Base-by-base conservation (phyloP, 176 grass and related monocot species). In the Dendrocalamus sinicus region DNA sequence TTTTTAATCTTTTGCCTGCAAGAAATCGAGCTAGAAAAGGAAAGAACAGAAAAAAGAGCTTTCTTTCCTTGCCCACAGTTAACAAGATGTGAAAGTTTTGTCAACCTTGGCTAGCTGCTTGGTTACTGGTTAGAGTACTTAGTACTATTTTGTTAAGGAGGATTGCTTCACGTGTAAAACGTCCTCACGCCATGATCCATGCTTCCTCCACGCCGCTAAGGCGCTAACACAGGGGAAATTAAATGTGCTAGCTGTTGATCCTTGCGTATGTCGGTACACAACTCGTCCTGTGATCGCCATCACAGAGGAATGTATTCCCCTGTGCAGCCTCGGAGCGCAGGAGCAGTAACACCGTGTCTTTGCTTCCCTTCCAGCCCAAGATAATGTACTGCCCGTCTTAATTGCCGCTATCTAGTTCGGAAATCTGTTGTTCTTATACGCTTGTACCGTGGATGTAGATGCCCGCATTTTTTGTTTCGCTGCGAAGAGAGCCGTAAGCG, bases 281-380 rank as follows among this genome's bases (percentile, higher is more conserved):
- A 1, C 8, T 74, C 30, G 79, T 83, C 52, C 84, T 48, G 60
- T 9, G 89, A 91, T 70, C 80, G 63, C 67, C 69, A 63, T 87
- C 75, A 20, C 17, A 1, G 51, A 65, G 30, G 12, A 75, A 84
- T 87, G 80, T 84, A 87, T 75, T 74, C 68, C 74, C 84, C 16
- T 87, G 84, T 87, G 35, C 84, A 78, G 47, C 84, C 75, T 72
- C 59, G 58, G 65, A 53, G 62, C 12, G 59, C 78, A 76, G 51
- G 40, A 70, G 79, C 70, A 76, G 67, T 79, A 83, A 73, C 40
- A 74, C 53, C n/a, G 37, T 39, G 17, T 20, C 50, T 83, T 84
- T 43, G 69, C 81, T 84, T 91, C 80, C 75, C 80, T 80, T 87
- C 69, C 89, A 84, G 51, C 75, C 59, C 75, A 87, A 83, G 80